Conservation (phyloP, 169 alveolate genomes). For the Cryptosporidium ubiquitum region DNA sequence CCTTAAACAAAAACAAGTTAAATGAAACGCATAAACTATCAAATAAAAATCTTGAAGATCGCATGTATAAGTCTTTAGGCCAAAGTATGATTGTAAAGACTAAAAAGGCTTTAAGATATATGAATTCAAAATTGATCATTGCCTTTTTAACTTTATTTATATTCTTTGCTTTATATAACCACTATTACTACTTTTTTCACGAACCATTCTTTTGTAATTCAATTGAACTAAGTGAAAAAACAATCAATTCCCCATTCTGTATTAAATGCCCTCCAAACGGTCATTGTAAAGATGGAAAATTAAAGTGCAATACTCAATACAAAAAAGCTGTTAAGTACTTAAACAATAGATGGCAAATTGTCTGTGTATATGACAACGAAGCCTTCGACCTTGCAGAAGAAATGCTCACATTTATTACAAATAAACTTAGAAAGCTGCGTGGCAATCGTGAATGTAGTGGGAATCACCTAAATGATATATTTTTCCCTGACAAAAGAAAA, state of each 20-base stretch:
- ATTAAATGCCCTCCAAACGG: constrained; percentile 36
- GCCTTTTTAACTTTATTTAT: background rate
- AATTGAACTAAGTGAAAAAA: background rate
- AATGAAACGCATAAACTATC: background rate
- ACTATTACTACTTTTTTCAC: constrained; percentile 6
- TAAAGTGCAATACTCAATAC: constrained; percentile 23
- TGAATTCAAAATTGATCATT: background rate
- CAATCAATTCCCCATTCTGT: background rate
- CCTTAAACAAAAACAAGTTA: background rate
- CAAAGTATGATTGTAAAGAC: background rate
- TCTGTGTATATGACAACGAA: constrained; percentile 54
- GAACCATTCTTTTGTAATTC: constrained; percentile 55
- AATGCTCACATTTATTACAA: constrained; percentile 36
- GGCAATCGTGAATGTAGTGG: constrained; percentile 8
- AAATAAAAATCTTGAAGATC: background rate
- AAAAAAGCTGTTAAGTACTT: constrained; percentile 22
- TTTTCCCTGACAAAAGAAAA: background rate
- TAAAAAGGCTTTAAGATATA: background rate
- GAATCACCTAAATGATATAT: background rate
- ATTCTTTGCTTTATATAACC: background rate
- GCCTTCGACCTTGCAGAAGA: constrained; percentile 55
- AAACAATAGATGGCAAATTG: constrained; percentile 4
- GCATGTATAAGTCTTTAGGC: background rate
- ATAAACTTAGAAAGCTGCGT: constrained; percentile 33
- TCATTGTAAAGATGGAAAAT: constrained; percentile 30